These are phyloP conservation scores for Globisporangium parvum DNA, from an alignment of 352 stramenopile species.

Conservation along the genomic window DNA sequence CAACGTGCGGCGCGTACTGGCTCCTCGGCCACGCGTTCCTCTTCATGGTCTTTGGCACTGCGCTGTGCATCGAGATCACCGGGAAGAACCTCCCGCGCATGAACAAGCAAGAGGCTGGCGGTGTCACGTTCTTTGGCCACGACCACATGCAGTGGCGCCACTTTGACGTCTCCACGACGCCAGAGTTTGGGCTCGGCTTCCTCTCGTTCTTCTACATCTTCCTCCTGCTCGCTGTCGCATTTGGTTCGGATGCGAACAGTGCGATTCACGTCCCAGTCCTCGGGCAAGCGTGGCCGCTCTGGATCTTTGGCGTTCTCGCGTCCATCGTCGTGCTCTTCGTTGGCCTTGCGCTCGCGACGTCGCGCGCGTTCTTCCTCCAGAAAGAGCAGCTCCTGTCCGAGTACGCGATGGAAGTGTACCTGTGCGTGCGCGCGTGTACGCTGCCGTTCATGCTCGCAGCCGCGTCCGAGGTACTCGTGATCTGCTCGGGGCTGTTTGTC, in stretches of 20 bases:
- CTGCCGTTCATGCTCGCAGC: constrained; percentile 78
- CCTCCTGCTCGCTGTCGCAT: constrained; percentile 69
- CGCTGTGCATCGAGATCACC: constrained; percentile 79
- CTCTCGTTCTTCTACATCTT: constrained; percentile 86
- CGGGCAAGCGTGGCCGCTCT: constrained; percentile 70
- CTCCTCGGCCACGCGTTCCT: constrained; percentile 72
- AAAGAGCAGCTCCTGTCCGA: constrained; percentile 72
- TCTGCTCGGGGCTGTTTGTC: constrained; percentile 77
- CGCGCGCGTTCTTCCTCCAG: constrained; percentile 75
- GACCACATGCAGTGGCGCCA: constrained; percentile 59
- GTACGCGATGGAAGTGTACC: constrained; percentile 69
- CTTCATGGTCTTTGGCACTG: constrained; percentile 76
- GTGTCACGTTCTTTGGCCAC: constrained; percentile 81
- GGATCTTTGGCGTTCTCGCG: constrained; percentile 81
- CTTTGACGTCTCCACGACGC: constrained; percentile 68
- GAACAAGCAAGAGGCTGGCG: constrained; percentile 76
- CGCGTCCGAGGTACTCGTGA: constrained; percentile 71
- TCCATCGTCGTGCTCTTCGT: constrained; percentile 82
- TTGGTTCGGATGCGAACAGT: constrained; percentile 45
- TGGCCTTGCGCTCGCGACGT: constrained; percentile 65
- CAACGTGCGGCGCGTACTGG: constrained; percentile 68
- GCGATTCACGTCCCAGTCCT: constrained; percentile 44
- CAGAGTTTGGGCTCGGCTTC: constrained; percentile 78
- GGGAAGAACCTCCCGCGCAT: constrained; percentile 73
- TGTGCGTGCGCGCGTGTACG: constrained; percentile 53